Base-by-base conservation (phyloP, 108 stramenopile genomes). In the Cyclotella atomus region DNA sequence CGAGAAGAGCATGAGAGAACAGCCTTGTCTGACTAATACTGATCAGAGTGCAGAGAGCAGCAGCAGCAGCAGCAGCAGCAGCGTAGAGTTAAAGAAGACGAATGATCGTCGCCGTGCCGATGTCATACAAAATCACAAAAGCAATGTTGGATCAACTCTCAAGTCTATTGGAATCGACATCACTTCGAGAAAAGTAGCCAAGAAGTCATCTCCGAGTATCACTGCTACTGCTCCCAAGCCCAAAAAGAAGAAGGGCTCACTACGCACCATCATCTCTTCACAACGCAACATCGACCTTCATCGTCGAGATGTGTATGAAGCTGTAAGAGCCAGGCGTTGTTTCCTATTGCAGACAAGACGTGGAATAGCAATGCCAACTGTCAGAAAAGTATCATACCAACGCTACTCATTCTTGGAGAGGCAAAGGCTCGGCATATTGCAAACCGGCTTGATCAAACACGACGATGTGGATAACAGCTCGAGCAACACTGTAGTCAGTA, bases 91-190 rank as follows among this genome's bases (percentile, higher is more conserved):
- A 1, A 32, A 57, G 30, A 32, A 0, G 4, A 57, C 2, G 12
- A 30, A 32, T 2, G 19, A 24, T 23, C 23, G 23, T 23, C 4
- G 56, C 1, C 56, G 56, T 29, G 56, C 28, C 1, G 29, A 57
- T 15, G 32, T 10, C 4, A 57, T 57, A 32, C 12, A 29, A 15
- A 12, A 15, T 12, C 56, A 57, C 56, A 57, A 15, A 14, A 30
- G 56, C 1, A 57, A 57, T n/a, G 56, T 57, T 3, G 56, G 56
- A 30, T 57, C 56, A 19, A 57, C 56, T 57, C 56, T 57, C 56
- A 57, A 57, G 30, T 57, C 56, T 15, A 57, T 57, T 15, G 56
- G 56, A 32, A 57, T 57, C 29, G 56, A 30, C n/a, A n/a, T 30
- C 14, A n/a, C 29, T 9, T 32, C 29, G 56, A 29, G 15, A n/a